These are phyloP conservation scores for Cryptococcus sp. DNA, from an alignment of 1,284 basidiomycete genomes.

Conservation along the genomic window DNA sequence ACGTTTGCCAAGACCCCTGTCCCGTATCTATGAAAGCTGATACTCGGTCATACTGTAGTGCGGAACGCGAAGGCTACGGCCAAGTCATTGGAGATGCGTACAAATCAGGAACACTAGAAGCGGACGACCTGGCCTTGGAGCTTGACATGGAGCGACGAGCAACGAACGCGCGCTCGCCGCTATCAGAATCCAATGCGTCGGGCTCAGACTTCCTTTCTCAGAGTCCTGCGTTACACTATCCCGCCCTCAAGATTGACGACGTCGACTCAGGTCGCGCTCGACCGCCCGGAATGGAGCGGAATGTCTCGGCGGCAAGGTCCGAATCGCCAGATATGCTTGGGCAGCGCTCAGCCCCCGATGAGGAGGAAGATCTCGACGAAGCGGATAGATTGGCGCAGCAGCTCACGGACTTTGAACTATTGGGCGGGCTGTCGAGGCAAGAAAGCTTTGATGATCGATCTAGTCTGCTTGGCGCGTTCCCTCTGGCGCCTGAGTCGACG, in stretches of 20 bases:
- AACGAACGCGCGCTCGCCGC: slow-evolving; percentile 4
- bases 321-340: slow-evolving; percentile 19
- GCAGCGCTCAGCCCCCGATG: neutral
- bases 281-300: neutral
- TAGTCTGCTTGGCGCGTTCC: no score
- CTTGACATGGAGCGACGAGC: slow-evolving; percentile 18
- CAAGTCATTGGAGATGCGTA: slow-evolving; percentile 29
- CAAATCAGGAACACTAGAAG: slow-evolving; percentile 17
- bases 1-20: neutral
- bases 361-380: neutral
- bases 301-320: slow-evolving; percentile 11
- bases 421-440: no score
- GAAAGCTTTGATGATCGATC: no score
- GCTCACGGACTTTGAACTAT: no score
- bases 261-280: no score
- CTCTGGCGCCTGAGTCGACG: no score
- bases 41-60: slow-evolving; percentile 20
- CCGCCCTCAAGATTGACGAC: no score
- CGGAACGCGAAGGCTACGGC: slow-evolving; percentile 35
- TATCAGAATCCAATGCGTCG: slow-evolving; percentile 1
- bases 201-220: neutral
- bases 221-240: neutral
- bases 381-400: no score
- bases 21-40: no score
- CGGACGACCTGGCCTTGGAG: slow-evolving; percentile 32